Base-by-base conservation (phyloP, 257 asterid species). In the Petunia secreta region DNA sequence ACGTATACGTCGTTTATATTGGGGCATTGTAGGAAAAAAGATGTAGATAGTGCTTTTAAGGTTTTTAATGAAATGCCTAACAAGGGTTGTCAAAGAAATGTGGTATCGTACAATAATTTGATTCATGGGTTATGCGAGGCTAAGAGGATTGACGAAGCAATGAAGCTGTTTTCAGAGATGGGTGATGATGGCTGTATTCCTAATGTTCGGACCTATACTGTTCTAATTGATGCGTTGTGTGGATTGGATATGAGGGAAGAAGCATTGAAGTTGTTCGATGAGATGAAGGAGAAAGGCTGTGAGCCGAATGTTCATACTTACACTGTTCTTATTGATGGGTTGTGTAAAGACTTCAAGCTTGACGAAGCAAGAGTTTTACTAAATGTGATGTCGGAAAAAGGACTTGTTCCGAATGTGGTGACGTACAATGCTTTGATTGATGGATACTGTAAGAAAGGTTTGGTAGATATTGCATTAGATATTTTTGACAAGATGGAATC, bases 211-310 rank as follows among this genome's bases (percentile, higher is more conserved):
- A 88, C 95, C 15, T 91, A 93, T 84, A 93, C 97, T 0, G 81
- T 91, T 89, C 83, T 91, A 8, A 90, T 93, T 63, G 88, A 93
- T 84, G 94, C 89, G 53, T 85, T 93, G 67, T 91, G 91, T 83
- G 86, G 90, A 68, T 60, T 74, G 15, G 85, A 65, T 80, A 88
- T 92, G 88, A 88, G 86, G 79, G 54, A 64, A 65, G 97, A 91
- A 79, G 97, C 94, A 38, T 71, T 90, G 85, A 77, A 80, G 79
- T 80, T 93, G 86, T 87, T 93, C 76, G 80, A 86, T 76, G 90
- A 88, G 84, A 92, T 93, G 97, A 85, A 75, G 88, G 90, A 91
- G 92, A 91, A 85, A 82, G 91, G 97, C 16, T 86, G 91, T 63
- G 81, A 87, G 78, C 97, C 95, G 8, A 91, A 93, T 82, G 88